Conservation (phyloP, 2,329 filamentous ascomycete species). For the Cladorrhinum sp. region DNA sequence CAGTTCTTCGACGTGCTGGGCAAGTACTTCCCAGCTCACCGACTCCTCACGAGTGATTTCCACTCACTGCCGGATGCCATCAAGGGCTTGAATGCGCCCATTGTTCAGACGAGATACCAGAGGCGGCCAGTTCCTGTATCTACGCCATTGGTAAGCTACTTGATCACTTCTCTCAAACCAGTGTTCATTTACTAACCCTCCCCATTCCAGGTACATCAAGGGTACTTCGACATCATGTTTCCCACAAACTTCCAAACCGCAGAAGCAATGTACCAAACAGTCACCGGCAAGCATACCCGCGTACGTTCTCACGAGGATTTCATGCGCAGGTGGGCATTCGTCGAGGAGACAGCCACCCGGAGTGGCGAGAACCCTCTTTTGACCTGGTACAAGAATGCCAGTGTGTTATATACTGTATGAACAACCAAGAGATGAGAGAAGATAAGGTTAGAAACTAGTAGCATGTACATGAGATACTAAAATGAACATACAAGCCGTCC, state of each 20-base stretch:
- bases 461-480: neutral
- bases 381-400: conserved; percentile 93
- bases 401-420: conserved; percentile 83
- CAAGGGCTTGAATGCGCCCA: conserved; percentile 82
- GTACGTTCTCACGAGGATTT: conserved; percentile 88
- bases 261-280: conserved; percentile 86
- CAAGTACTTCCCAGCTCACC: conserved; percentile 84
- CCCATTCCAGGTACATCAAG: conserved; percentile 93
- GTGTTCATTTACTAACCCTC: neutral
- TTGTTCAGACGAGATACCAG: conserved; percentile 92
- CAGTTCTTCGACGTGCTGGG: conserved; percentile 93
- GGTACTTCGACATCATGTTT: conserved; percentile 98
- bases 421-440: neutral
- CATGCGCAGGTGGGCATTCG: conserved; percentile 81
- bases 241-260: conserved; percentile 91
- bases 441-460: neutral
- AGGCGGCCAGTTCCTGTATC: conserved; percentile 83
- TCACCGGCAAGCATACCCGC: conserved; percentile 87
- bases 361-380: conserved; percentile 92
- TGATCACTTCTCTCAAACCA: neutral
- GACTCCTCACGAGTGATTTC: conserved; percentile 88
- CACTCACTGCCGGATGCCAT: conserved; percentile 79
- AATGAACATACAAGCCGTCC: neutral
- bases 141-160: conserved; percentile 75
- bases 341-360: conserved; percentile 83